Evolutionary conservation across 768 basidiomycete species (phyloP).

Genomic region (Xerocomus potaroensis): DNA sequence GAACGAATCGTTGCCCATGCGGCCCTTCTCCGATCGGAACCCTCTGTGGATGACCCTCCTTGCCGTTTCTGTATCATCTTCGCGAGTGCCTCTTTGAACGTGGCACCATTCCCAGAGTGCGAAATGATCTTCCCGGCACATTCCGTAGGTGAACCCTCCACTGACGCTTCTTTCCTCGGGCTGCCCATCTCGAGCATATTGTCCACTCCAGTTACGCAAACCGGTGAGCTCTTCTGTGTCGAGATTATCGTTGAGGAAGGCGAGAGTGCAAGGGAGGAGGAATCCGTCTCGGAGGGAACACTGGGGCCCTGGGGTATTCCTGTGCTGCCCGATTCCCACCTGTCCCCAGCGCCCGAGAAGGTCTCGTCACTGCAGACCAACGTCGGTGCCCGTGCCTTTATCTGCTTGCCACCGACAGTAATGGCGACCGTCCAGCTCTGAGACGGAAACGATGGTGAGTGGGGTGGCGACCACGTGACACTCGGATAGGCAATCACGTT

Average conservation of each 20-base stretch:
- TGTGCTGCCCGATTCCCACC: too few relatives aligned
- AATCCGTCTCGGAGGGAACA: neutral
- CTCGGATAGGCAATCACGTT: neutral
- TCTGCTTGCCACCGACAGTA: neutral
- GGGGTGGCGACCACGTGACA: neutral
- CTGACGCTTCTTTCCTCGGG: neutral
- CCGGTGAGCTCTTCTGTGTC: neutral
- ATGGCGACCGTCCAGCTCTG: constrained; percentile 1
- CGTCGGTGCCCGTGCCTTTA: neutral
- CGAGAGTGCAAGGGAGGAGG: neutral
- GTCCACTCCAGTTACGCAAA: neutral
- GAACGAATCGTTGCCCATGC: neutral
- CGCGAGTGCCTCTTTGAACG: neutral
- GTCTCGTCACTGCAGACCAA: neutral
- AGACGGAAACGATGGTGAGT: constrained; percentile 5
- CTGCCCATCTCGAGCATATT: neutral
- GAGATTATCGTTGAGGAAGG: neutral
- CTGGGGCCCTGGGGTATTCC: neutral
- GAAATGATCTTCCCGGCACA: constrained; percentile 1
- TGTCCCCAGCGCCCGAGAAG: neutral
- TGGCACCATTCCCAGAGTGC: neutral
- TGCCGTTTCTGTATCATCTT: neutral
- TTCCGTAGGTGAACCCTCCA: neutral
- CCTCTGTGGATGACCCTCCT: neutral
- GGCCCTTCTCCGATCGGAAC: neutral